Base-by-base conservation (phyloP, 192 early-diverging fungal species). In the Funneliformis geosporum region DNA sequence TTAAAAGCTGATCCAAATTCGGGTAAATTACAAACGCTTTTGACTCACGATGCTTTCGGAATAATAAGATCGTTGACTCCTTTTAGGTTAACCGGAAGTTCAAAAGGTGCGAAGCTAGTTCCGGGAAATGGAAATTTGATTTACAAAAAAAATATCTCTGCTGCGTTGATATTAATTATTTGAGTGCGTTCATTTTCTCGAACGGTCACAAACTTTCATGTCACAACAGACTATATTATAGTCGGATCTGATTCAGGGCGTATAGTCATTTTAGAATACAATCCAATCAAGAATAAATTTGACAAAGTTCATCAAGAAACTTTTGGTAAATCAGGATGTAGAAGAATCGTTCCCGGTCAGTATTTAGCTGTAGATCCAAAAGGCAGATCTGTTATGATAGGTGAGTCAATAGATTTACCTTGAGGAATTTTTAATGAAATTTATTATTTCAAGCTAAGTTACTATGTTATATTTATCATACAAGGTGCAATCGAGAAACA, bases 331-430 rank as follows among this genome's bases (percentile, higher is more conserved):
- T 92, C 93, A 12, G 98, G 97, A 44, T 89, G 93, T 70, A 89
- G 98, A 33, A 84, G 98, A 61, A 91, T 93, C 50, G 92, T 98
- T 0, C 94, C 98, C 8, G 98, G 98, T 18, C 95, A 99, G 85
- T 99, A 97, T 71, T 89, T 99, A 43, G 97, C 97, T 5, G 84
- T 92, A 10, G 98, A 99, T 86, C 98, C 98, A 1, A 94, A 95
- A 60, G 98, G 98, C 12, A 90, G 98, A 61, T 96, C 97, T 9
- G 93, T 98, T 25, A 95, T 98, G 95, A 93, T 99, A 60, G 91
- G 85, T 86, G 62, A 44, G 38, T 42, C 42, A 72, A n/a, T 28
- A 0, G 43, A 33, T 85, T 88, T 67, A 76, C 40, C 72, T 60
- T 44, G 0, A 39, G 25, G 23, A 75, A 66, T 68, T 59, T 21